Base-by-base conservation (phyloP, 1,284 basidiomycete species). In the Sporisorium exsertum region DNA sequence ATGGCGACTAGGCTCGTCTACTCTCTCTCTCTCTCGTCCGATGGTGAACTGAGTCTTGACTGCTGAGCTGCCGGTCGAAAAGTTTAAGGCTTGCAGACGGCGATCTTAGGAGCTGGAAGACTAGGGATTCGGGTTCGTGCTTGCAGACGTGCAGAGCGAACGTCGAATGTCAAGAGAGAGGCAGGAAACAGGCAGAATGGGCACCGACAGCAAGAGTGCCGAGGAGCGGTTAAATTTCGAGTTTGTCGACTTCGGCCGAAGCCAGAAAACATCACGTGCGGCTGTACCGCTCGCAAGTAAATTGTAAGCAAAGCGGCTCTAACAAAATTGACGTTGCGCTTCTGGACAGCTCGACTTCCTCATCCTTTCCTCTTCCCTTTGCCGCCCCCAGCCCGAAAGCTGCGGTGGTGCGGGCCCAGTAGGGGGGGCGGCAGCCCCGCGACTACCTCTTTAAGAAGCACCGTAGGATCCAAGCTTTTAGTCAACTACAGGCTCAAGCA, bases 1-100 rank as follows among this genome's bases (percentile, higher is more conserved):
- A 75, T 70, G 61, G 51, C 43, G 67, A 70, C 52, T 58, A 58
- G 47, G 20, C 47, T 40, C n/a, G 40, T 43, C 40, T 43, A 15
- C 40, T 40, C 37, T 22, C 22, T 9, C 58, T 29, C 42, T 32
- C 58, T 26, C 43, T 37, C 2, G 45, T 29, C 27, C 15, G 45
- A 26, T 16, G 29, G 18, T 18, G 24, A 18, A 27, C 33, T 6
- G 27, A 15, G 47, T 16, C 27, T 22, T 43, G 50, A 50, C 52
- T 47, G 59, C 52, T 46, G 45, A 24, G 18, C 32, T 61, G 51
- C 45, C 51, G n/a, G 35, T 20, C n/a, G 47, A 10, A 29, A 53
- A 61, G 29, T 15, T 54, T 47, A n/a, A 45, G n/a, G 58, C 37
- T 42, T 61, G 52, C 54, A 52, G 42, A 58, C 54, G 18, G 64